phyloP scores from a whole-genome alignment of 2,329 filamentous ascomycete species.

The Didymella sp. region DNA sequence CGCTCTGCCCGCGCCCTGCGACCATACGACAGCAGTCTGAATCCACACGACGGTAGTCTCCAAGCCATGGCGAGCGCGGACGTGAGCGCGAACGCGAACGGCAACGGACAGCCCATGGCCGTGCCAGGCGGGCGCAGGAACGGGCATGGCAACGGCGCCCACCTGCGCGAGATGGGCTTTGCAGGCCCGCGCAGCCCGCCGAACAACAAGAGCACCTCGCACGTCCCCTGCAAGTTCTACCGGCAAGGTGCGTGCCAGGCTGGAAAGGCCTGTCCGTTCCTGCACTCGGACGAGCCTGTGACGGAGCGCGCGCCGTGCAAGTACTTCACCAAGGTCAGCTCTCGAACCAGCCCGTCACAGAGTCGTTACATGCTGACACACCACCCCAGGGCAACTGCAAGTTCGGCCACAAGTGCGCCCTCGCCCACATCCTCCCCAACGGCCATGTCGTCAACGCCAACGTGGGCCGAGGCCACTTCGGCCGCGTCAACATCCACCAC shows the following conservation, averaged over 20 bases:
- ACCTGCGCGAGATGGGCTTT: conserved; percentile 50
- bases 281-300: conserved; percentile 85
- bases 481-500: conserved; percentile 71
- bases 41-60: conserved; percentile 40
- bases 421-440: conserved; percentile 93
- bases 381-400: conserved; percentile 92
- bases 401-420: conserved; percentile 96
- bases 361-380: not conserved
- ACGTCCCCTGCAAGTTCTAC: conserved; percentile 99
- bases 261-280: conserved; percentile 93
- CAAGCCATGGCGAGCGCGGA: conserved; percentile 43
- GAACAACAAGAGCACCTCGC: conserved; percentile 72
- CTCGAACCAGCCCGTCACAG: not conserved
- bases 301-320: conserved; percentile 91
- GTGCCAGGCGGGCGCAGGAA: conserved; percentile 46
- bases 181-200: conserved; percentile 56
- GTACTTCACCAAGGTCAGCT: conserved; percentile 91
- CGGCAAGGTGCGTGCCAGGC: conserved; percentile 95
- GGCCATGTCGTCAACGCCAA: conserved; percentile 86
- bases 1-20: conserved; percentile 31
- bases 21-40: conserved; percentile 37
- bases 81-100: conserved; percentile 31
- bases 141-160: conserved; percentile 41
- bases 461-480: conserved; percentile 62
- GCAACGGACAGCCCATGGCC: conserved; percentile 43